Evolutionary conservation across 495 filamentous ascomycete genomes (phyloP), one percentile per base, ranked within the genome.

Genomic region (Penicillium psychrofluorescens): DNA sequence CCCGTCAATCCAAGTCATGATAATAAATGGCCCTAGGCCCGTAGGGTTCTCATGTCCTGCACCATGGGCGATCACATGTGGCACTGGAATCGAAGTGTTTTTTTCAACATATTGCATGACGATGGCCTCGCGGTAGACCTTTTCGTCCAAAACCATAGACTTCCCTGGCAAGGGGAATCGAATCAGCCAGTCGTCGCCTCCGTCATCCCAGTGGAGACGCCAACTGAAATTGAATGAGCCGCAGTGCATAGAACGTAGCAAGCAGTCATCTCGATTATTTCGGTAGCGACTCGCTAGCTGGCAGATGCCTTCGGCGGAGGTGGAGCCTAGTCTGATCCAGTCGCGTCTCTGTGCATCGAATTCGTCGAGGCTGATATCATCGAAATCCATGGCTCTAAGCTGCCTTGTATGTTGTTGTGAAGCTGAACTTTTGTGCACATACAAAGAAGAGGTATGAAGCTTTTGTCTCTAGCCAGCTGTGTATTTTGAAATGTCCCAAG

Each of bases 71-170:
- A n/a, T n/a, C n/a, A n/a, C n/a, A n/a, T n/a, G n/a, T n/a, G n/a
- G n/a, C n/a, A n/a, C n/a, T n/a, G n/a, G n/a, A n/a, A n/a, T n/a
- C n/a, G n/a, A n/a, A n/a, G n/a, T n/a, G n/a, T n/a, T n/a, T n/a
- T n/a, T n/a, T n/a, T n/a, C n/a, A n/a, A n/a, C n/a, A n/a, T n/a
- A n/a, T n/a, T n/a, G n/a, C n/a, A n/a, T n/a, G n/a, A n/a, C n/a
- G n/a, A n/a, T n/a, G n/a, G n/a, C n/a, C 51, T 46, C 0, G 41
- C 6, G 11, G 42, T 39, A 9, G 49, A 51, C 44, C 43, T 40
- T 31, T 38, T 44, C 15, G 8, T 44, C 11, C 49, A 33, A 33
- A n/a, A 33, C 6, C 31, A 33, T 33, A n/a, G 31, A 33, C n/a
- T 33, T 33, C 31, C 31, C 31, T n/a, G 31, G 31, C 31, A 33